Base-by-base conservation (phyloP, 1,139 yeast genomes). In the Hansenula sp. region DNA sequence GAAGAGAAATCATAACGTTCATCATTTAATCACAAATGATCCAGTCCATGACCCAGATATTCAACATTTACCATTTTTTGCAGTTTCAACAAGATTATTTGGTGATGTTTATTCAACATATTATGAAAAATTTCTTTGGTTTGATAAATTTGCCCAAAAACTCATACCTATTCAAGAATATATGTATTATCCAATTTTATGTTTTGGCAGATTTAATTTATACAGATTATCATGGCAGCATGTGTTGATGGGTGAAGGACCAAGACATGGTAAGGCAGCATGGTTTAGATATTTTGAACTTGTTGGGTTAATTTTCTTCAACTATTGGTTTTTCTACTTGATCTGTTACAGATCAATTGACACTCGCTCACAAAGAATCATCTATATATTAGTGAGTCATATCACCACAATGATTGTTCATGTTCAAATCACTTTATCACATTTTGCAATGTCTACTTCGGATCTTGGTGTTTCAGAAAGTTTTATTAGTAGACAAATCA, bases 11-110 rank as follows among this genome's bases (percentile, higher is more conserved):
- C 96, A 88, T 61, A 88, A 88, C 59, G 95, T 88, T 19, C 96
- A 89, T 59, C 96, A 88, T 61, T 65, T 88, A 42, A 73, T 88
- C 41, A 84, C 96, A 14, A 88, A 88, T 60, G 96, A 88, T 56
- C 96, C 96, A 0, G 82, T 83, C 1, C 96, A 88, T 59, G 96
- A 89, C 56, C 96, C 96, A 0, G 96, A 88, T 64, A 89, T 88
- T 56, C 96, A 89, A 61, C 96, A 88, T 62, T 62, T 88, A 48
- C 96, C 96, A 2, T 88, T 88, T 55, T 88, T 88, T 59, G 95
- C 96, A 1, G 94, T 89, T 20, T 81, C 90, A 40, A 72, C 85
- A 2, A 68, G 85, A 45, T 67, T 88, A 7, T 76, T 88, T 51
- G 76, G 77, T 8, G 70, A 75, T 52, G 75, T 87, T 17, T 84